These are phyloP conservation scores for Paecilomyces dactylethromorphus DNA, from an alignment of 2,329 filamentous ascomycete genomes.

Conservation along the genomic window DNA sequence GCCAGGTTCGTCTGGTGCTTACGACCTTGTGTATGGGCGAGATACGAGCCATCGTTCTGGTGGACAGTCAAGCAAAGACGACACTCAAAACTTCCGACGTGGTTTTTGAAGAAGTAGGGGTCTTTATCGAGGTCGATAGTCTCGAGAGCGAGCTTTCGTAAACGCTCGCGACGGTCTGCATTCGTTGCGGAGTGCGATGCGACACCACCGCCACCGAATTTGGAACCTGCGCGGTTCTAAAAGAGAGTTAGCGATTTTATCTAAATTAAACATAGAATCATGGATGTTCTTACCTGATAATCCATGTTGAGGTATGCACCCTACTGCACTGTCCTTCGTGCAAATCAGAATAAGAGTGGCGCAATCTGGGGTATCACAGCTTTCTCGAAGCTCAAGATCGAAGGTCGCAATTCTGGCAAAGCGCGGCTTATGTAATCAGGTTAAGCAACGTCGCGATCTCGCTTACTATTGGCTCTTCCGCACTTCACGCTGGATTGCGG, in stretches of 20 bases:
- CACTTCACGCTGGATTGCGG: not conserved
- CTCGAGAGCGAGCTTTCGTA: conserved; percentile 96
- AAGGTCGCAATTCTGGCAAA: not conserved
- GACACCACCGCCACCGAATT: conserved; percentile 95
- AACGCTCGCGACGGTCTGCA: conserved; percentile 91
- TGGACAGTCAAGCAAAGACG: conserved; percentile 94
- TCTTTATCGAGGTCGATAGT: conserved; percentile 99
- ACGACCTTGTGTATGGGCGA: conserved; percentile 95
- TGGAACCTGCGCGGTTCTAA: conserved; percentile 91
- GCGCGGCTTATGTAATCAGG: conserved; percentile 18
- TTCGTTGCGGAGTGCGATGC: conserved; percentile 91
- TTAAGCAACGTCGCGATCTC: not conserved
- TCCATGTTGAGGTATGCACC: conserved; percentile 34
- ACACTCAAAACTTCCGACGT: conserved; percentile 96
- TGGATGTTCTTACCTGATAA: conserved; percentile 38
- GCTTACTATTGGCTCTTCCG: conserved; percentile 1
- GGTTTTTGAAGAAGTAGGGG: conserved; percentile 99
- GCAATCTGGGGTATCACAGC: conserved; percentile 9
- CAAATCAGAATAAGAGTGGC: conserved; percentile 1
- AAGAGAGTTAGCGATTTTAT: conserved; percentile 4
- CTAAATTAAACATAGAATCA: not conserved
- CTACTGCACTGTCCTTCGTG: not conserved
- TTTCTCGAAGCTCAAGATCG: conserved; percentile 6
- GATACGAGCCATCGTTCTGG: conserved; percentile 98
- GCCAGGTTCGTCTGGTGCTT: conserved; percentile 99